These are phyloP conservation scores for Populus alba DNA, from an alignment of 345 rosid genomes.

Conservation along the genomic window DNA sequence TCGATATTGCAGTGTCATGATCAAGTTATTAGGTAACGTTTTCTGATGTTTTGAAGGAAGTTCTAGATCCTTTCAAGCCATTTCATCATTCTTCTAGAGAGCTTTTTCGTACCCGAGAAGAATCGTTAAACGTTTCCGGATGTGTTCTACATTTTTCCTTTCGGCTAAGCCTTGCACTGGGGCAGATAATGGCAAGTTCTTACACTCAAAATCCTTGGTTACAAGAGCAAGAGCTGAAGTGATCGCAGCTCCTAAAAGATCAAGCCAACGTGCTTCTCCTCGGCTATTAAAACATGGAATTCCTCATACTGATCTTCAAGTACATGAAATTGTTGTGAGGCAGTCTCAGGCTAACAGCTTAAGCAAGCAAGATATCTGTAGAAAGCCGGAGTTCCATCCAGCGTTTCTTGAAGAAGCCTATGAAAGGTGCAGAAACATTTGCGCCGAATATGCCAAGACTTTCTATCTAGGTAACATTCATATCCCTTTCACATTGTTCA, in stretches of 20 bases:
- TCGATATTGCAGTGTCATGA: too few species aligned
- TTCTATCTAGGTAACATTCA: conserved; percentile 49
- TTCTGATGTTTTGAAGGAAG: neutral
- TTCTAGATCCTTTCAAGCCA: neutral
- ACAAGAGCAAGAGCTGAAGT: conserved; percentile 28
- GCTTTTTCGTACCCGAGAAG: neutral
- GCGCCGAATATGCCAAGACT: conserved; percentile 62
- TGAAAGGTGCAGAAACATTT: conserved; percentile 43
- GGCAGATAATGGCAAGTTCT: conserved; percentile 14
- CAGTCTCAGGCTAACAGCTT: conserved; percentile 27
- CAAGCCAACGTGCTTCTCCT: conserved; percentile 10
- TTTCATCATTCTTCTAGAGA: neutral
- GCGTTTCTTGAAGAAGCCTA: conserved; percentile 51
- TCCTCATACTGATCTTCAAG: conserved; percentile 34
- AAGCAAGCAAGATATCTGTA: conserved; percentile 5
- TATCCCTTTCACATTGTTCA: too few species aligned
- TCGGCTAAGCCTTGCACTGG: conserved; percentile 27
- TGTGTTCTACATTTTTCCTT: conserved; percentile 31
- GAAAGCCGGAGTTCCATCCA: conserved; percentile 37
- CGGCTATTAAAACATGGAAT: conserved; percentile 29
- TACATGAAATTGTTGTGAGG: conserved; percentile 37
- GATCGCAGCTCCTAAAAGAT: conserved; percentile 25
- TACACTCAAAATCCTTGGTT: neutral
- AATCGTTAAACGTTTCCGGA: neutral
- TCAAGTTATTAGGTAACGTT: neutral